These are phyloP conservation scores for Marasmius sp. DNA, from an alignment of 1,284 basidiomycete genomes.

Conservation along the genomic window DNA sequence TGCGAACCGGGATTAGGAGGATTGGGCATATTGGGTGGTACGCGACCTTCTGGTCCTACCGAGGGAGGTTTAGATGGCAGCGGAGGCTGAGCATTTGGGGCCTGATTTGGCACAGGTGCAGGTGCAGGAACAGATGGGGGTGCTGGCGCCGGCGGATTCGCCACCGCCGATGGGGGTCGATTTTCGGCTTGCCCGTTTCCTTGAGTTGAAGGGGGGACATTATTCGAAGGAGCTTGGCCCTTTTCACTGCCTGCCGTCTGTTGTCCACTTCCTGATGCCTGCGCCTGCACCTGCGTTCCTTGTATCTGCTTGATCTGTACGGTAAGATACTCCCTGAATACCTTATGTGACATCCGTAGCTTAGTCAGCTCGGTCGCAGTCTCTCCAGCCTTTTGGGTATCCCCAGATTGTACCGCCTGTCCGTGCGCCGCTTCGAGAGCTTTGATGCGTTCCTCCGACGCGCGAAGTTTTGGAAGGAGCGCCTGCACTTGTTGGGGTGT, in stretches of 20 bases:
- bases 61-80: neutral
- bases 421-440: neutral
- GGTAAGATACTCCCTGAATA: no score
- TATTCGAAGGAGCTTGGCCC: no score
- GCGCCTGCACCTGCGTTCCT: no score
- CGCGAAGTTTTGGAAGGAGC: neutral
- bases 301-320: neutral
- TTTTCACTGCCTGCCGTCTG: no score
- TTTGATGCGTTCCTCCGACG: neutral
- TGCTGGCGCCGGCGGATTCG: no score
- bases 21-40: neutral
- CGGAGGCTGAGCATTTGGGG: neutral
- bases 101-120: neutral
- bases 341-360: no score
- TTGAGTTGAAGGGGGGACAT: no score
- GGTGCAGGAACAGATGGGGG: neutral
- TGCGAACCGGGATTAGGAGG: no score
- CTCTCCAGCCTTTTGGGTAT: neutral
- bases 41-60: neutral
- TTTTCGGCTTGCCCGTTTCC: no score
- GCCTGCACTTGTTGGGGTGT: neutral
- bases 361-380: neutral
- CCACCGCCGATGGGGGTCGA: no score
- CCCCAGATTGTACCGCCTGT: neutral
- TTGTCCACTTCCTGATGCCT: no score